Evolutionary conservation across 2,329 filamentous ascomycete genomes (phyloP).

Genomic region (Acarospora socialis): DNA sequence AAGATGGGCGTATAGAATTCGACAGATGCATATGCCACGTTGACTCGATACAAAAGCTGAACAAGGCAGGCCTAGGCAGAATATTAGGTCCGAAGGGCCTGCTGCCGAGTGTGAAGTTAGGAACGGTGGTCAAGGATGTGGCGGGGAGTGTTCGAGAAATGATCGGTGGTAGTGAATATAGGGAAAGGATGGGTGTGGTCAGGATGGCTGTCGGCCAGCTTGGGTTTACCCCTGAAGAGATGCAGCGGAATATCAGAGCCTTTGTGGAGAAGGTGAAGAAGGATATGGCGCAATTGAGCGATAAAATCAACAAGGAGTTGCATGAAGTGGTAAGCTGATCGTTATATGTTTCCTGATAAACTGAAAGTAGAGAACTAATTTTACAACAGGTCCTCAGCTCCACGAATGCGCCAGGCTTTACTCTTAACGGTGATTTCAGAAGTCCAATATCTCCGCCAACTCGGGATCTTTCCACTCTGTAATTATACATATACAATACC

Average conservation of each 20-base stretch:
- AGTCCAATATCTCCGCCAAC: slow-evolving; percentile 44
- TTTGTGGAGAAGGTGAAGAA: slow-evolving; percentile 65
- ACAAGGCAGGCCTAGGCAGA: slow-evolving; percentile 65
- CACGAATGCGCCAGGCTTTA: slow-evolving; percentile 75
- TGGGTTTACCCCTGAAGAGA: slow-evolving; percentile 71
- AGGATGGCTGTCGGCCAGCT: slow-evolving; percentile 84
- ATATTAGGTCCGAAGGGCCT: slow-evolving; percentile 77
- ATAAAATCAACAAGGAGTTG: slow-evolving; percentile 56
- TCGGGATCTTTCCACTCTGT: slow-evolving; percentile 30
- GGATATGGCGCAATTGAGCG: slow-evolving; percentile 53
- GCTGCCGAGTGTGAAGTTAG: slow-evolving; percentile 81
- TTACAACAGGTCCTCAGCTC: slow-evolving; percentile 63
- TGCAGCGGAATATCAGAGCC: slow-evolving; percentile 69
- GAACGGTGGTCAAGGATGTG: slow-evolving; percentile 76
- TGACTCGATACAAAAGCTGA: slow-evolving; percentile 61
- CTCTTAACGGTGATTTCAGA: slow-evolving; percentile 65
- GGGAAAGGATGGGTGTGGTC: slow-evolving; percentile 72
- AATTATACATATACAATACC: slow-evolving; percentile 14
- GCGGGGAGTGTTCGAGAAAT: slow-evolving; percentile 62
- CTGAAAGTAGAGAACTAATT: slow-evolving; percentile 35
- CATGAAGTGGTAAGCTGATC: slow-evolving; percentile 46
- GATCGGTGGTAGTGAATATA: slow-evolving; percentile 72
- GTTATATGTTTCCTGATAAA: slow-evolving; percentile 12
- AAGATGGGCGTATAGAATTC: slow-evolving; percentile 66
- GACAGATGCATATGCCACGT: slow-evolving; percentile 79